Conservation (phyloP, 768 basidiomycete species). For the Clitopilus hobsonii region DNA sequence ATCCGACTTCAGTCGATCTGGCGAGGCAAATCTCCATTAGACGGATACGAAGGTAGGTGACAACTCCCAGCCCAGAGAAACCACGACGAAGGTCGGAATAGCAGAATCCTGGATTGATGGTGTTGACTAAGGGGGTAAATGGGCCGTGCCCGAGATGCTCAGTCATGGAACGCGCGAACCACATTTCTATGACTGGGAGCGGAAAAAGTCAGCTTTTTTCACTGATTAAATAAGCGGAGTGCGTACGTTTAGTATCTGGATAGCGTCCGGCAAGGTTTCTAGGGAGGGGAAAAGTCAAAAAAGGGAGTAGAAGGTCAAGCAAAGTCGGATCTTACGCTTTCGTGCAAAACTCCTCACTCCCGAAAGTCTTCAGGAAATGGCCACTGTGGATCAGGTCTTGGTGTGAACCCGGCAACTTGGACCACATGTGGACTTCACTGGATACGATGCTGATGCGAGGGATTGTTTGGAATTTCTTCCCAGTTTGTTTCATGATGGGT, state of each 20-base stretch:
- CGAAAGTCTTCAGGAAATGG: constrained; percentile 25
- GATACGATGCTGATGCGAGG: constrained; percentile 37
- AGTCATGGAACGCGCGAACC: constrained; percentile 32
- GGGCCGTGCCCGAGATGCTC: constrained; percentile 18
- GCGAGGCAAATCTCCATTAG: constrained; percentile 28
- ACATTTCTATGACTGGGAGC: constrained; percentile 31
- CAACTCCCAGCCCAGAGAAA: constrained; percentile 6
- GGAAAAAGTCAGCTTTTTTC: not conserved
- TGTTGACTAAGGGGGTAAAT: constrained; percentile 25
- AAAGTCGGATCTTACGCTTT: constrained; percentile 12
- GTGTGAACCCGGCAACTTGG: constrained; percentile 15
- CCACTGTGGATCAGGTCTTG: constrained; percentile 17
- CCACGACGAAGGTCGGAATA: constrained; percentile 28
- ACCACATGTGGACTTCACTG: constrained; percentile 36
- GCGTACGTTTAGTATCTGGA: constrained; percentile 29
- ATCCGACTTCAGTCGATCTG: constrained; percentile 23
- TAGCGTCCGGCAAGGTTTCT: constrained; percentile 21
- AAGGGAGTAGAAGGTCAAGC: not conserved
- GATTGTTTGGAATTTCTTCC: constrained; percentile 19
- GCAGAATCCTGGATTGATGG: constrained; percentile 40
- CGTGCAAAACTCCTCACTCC: constrained; percentile 23
- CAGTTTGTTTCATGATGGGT: constrained; percentile 35
- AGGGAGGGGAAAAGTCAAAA: not conserved
- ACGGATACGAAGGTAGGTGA: constrained; percentile 10
- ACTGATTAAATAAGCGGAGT: not conserved